These are phyloP conservation scores for Suillus fuscotomentosus DNA, from an alignment of 768 basidiomycete genomes.

Conservation along the genomic window DNA sequence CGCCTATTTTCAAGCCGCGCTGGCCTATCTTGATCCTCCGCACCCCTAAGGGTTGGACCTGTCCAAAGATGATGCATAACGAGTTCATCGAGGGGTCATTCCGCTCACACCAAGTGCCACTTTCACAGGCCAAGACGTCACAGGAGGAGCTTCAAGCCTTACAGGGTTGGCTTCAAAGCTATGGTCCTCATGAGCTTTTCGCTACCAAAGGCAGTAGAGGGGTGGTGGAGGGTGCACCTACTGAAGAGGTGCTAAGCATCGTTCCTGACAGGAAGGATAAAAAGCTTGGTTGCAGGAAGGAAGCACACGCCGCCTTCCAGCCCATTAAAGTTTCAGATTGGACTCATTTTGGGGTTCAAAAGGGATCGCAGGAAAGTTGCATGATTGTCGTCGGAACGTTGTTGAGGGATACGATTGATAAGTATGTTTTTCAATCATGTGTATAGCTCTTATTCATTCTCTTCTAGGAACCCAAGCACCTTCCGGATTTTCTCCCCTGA, in stretches of 20 bases:
- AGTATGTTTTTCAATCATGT: constrained; percentile 34
- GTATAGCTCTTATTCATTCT: background rate
- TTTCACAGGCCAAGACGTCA: constrained; percentile 67
- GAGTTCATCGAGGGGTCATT: constrained; percentile 80
- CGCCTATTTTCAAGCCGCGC: constrained; percentile 82
- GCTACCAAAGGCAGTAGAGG: constrained; percentile 15
- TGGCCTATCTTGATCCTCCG: constrained; percentile 88
- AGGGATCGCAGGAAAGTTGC: constrained; percentile 64
- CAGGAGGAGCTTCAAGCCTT: constrained; percentile 61
- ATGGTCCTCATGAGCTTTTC: constrained; percentile 69
- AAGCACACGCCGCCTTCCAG: constrained; percentile 60
- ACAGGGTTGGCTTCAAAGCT: constrained; percentile 72
- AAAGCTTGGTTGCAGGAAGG: constrained; percentile 69
- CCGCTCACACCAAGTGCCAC: constrained; percentile 86
- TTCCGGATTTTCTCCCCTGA: constrained; percentile 94
- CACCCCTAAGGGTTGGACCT: constrained; percentile 80
- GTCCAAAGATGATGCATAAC: constrained; percentile 65
- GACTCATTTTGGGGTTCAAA: constrained; percentile 49
- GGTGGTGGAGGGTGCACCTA: constrained; percentile 46
- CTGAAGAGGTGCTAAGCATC: constrained; percentile 53
- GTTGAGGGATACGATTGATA: constrained; percentile 52
- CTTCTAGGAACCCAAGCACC: constrained; percentile 61
- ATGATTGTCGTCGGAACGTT: constrained; percentile 70
- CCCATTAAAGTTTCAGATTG: constrained; percentile 69
- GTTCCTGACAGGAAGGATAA: constrained; percentile 54